Evolutionary conservation across 2,329 filamentous ascomycete genomes (phyloP), one percentile per base, ranked within the genome.

Genomic region (Apiospora marii): DNA sequence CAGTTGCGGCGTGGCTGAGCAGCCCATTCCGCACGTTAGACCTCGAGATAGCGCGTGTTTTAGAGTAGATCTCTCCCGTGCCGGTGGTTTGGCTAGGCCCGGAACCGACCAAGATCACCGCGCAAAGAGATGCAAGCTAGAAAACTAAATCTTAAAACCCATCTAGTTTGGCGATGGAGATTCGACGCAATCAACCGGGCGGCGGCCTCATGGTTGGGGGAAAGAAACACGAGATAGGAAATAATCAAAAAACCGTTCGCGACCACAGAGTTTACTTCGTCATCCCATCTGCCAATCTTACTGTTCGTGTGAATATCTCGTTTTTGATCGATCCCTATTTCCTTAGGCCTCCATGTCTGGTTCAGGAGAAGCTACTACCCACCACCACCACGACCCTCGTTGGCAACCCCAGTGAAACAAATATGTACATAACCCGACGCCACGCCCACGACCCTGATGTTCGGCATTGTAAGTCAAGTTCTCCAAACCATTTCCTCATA

Each of bases 1-100:
- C 34, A n/a, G 0, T 37, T 37, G 58, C 58, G 34, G 34, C 34
- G 58, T 64, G 58, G 58, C 58, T n/a, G 58, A 41, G 58, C 34
- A 64, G 34, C 16, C 30, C 13, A 37, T 5, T n/a, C 34, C 58
- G 58, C 58, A 64, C 34, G 34, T 64, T 30, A 22, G 58, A 34
- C 58, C 58, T n/a, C 3, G 58, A 24, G 19, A 14, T 64, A 64
- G 58, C 53, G 34, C 22, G 58, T 24, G 22, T 64, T 64, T 64
- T 64, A 64, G 58, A 64, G 58, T 64, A 41, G 58, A 64, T 37
- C 34, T 61, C 53, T 64, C 34, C 58, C 58, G 58, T 64, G 34
- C 19, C 30, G 58, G 58, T 19, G 30, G 58, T 64, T 41, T 41
- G 8, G 58, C 58, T 64, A 64, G 58, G 34, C 58, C 34, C 34